Percentiles rank a stretch among this genome's conserved stretches.
These are phyloP conservation scores for Fistulifera pelliculosa DNA, from an alignment of 108 stramenopile species.

Conservation along the genomic window DNA sequence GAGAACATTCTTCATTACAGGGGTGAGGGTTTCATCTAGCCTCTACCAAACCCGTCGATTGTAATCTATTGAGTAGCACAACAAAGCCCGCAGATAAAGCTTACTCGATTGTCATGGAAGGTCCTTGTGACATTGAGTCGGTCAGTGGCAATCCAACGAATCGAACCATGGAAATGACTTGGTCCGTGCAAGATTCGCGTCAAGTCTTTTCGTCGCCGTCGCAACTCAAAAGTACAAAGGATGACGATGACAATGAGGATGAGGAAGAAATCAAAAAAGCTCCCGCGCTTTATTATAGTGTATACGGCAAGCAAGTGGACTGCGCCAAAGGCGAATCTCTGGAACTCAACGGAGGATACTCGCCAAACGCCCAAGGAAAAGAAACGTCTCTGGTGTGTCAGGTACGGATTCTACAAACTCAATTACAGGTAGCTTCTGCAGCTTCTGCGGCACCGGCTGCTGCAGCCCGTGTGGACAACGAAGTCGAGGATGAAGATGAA, in stretches of 20 bases:
- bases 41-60: neutral
- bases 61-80: conserved; percentile 4
- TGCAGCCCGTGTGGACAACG: conserved; percentile 5
- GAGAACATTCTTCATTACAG: conserved; percentile 3
- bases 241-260: conserved; percentile 3
- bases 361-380: neutral
- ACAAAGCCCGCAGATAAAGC: neutral
- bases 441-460: neutral
- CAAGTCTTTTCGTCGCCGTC: too few relatives aligned
- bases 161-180: conserved; percentile 5
- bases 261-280: neutral
- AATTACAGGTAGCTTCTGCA: neutral
- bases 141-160: conserved; percentile 1
- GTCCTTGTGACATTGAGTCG: conserved; percentile 8
- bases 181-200: neutral
- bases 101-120: conserved; percentile 3
- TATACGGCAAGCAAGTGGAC: conserved; percentile 7
- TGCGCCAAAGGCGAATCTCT: conserved; percentile 3
- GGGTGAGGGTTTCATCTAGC: conserved; percentile 9
- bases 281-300: conserved; percentile 1
- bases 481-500: conserved; percentile 12
- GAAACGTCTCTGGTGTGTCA: conserved; percentile 6
- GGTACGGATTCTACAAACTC: neutral
- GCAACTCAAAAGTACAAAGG: neutral
- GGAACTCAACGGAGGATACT: conserved; percentile 5